A percentile compares a stretch with the other conserved stretches of the same genome.
Conservation (phyloP, 2,329 filamentous ascomycete species). For the Nigrospora osmanthi region DNA sequence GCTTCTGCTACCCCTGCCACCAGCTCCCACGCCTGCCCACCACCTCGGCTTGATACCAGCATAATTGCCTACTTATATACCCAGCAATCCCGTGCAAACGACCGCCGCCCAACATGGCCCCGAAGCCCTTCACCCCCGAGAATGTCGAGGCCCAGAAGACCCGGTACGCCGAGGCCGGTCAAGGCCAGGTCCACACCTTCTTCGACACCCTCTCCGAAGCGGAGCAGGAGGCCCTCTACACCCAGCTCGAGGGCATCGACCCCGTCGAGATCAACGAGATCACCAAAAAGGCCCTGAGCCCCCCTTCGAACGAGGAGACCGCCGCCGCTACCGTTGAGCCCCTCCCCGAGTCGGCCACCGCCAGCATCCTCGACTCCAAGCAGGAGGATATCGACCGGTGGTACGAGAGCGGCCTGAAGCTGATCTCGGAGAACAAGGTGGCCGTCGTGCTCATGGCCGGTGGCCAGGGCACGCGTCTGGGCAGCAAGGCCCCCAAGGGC, state of each 20-base stretch:
- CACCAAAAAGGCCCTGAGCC: constrained; percentile 73
- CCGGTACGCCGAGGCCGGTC: constrained; percentile 66
- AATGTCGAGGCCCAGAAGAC: constrained; percentile 61
- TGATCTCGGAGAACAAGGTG: constrained; percentile 68
- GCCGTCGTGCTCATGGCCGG: constrained; percentile 93
- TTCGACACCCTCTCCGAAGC: constrained; percentile 68
- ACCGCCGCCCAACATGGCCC: constrained; percentile 16
- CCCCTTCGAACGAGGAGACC: constrained; percentile 53
- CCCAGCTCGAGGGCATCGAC: constrained; percentile 76
- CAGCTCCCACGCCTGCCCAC: too few relatives aligned
- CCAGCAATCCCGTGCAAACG: too few relatives aligned
- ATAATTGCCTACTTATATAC: too few relatives aligned
- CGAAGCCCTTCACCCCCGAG: constrained; percentile 51
- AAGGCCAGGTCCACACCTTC: constrained; percentile 80
- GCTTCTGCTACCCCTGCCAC: too few relatives aligned
- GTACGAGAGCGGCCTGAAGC: constrained; percentile 77
- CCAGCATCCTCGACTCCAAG: constrained; percentile 86
- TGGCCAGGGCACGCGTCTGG: constrained; percentile 89
- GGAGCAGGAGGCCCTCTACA: constrained; percentile 72
- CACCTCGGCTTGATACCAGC: too few relatives aligned
- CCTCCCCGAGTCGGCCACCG: constrained; percentile 76
- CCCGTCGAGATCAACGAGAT: constrained; percentile 83
- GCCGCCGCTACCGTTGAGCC: constrained; percentile 56
- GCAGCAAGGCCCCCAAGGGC: constrained; percentile 92
- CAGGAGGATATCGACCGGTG: constrained; percentile 71